Conservation (phyloP, 352 stramenopile species). For the Phytophthora lateralis region DNA sequence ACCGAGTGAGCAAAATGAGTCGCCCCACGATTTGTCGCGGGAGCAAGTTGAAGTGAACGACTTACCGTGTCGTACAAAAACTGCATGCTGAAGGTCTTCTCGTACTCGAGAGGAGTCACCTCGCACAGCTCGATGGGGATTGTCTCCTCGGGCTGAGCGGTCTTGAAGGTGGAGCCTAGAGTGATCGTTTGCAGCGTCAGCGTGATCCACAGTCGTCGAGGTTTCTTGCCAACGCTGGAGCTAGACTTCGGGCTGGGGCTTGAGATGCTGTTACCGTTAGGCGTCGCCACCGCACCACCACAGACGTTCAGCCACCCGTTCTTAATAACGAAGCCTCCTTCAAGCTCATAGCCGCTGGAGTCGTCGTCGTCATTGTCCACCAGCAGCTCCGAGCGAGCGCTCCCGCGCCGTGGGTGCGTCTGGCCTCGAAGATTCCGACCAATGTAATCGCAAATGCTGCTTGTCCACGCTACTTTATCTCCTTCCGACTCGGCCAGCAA, state of each 20-base stretch:
- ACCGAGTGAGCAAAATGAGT: conserved; percentile 19
- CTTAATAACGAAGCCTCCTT: conserved; percentile 83
- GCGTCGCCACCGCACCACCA: conserved; percentile 32
- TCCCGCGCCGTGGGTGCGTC: conserved; percentile 53
- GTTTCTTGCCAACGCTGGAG: conserved; percentile 35
- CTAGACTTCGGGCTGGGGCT: conserved; percentile 18
- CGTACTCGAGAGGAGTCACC: conserved; percentile 51
- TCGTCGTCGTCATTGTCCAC: conserved; percentile 73
- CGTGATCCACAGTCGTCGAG: conserved; percentile 77
- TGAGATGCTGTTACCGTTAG: conserved; percentile 1
- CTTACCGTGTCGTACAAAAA: conserved; percentile 38
- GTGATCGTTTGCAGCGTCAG: conserved; percentile 77
- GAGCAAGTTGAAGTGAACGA: conserved; percentile 3
- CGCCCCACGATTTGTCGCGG: not conserved
- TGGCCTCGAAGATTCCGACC: conserved; percentile 58
- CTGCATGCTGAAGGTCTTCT: conserved; percentile 63
- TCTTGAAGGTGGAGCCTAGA: conserved; percentile 70
- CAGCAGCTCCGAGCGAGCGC: conserved; percentile 64
- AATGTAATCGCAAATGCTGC: conserved; percentile 69
- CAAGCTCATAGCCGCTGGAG: conserved; percentile 63
- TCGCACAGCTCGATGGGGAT: conserved; percentile 69
- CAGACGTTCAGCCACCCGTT: conserved; percentile 85
- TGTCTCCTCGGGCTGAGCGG: conserved; percentile 64
- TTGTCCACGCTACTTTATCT: conserved; percentile 69
- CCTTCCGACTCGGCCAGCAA: conserved; percentile 68